Conservation (phyloP, 2,329 filamentous ascomycete species). For the Pseudogymnoascus pannorum region DNA sequence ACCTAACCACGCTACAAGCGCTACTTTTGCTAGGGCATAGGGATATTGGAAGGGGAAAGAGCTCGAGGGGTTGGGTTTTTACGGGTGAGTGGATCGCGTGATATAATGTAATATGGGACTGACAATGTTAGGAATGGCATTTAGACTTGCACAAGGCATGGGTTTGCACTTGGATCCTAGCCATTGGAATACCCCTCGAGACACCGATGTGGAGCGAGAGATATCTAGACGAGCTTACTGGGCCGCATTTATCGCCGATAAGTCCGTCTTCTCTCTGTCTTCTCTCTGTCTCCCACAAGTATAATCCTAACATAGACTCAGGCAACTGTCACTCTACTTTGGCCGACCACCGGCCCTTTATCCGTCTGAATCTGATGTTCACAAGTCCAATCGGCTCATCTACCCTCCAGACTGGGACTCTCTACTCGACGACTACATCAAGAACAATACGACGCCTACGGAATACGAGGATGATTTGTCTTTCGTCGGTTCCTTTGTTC, state of each 20-base stretch:
- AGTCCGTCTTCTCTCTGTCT: conserved; percentile 19
- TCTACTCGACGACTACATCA: conserved; percentile 41
- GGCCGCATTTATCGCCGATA: conserved; percentile 43
- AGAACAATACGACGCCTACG: conserved; percentile 36
- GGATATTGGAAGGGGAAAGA: conserved; percentile 40
- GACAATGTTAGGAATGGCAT: conserved; percentile 34
- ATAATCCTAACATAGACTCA: not conserved
- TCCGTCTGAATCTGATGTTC: conserved; percentile 42
- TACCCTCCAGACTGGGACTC: conserved; percentile 43
- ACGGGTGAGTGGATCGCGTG: conserved; percentile 29
- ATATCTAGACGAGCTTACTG: conserved; percentile 43
- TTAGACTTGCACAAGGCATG: conserved; percentile 45
- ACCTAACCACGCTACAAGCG: conserved; percentile 40
- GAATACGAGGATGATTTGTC: conserved; percentile 41
- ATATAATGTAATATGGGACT: not conserved
- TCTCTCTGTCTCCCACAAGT: not conserved
- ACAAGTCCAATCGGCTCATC: conserved; percentile 40
- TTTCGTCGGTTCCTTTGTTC: conserved; percentile 39
- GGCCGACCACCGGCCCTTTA: conserved; percentile 43
- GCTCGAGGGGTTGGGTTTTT: conserved; percentile 44
- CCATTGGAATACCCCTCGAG: conserved; percentile 39
- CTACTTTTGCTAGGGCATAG: conserved; percentile 39
- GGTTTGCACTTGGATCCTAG: conserved; percentile 44
- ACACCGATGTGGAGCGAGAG: conserved; percentile 38
- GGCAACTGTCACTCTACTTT: conserved; percentile 43